Evolutionary conservation across 2,329 filamentous ascomycete species (phyloP), one percentile per base, ranked within the genome.

Genomic region (Penicillium sp.): DNA sequence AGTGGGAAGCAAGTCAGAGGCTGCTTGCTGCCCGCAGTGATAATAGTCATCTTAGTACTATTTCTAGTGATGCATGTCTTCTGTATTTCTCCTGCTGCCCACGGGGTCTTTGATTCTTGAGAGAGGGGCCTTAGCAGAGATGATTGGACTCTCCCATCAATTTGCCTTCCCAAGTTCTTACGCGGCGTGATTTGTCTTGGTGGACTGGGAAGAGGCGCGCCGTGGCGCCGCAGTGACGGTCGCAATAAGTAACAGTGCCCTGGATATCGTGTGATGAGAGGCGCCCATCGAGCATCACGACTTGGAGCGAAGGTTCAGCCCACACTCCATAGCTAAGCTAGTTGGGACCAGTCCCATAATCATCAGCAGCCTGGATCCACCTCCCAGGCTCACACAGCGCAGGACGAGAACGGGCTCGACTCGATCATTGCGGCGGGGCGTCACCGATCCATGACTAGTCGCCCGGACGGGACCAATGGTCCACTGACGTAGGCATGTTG

Each of bases 391-490:
- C 11, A 8, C 28, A 19, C 46, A 40, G 33, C 49, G 30, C 52
- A 59, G 45, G 58, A 60, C 25, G 52, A 60, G 54, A 59, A 59
- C 61, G 52, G 66, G 65, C 66, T 68, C 60, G 64, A 66, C 67
- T 68, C 62, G 65, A 69, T 66, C 60, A 64, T 62, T 63, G 46
- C 57, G 58, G 65, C 62, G 67, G 67, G 66, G 65, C 67, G 64
- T 63, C 62, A 69, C 61, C 60, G 66, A 68, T 68, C 67, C 67
- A 65, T 66, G 64, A 65, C 60, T 68, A 68, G 67, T 69, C 53
- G 55, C 57, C 54, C 52, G 42, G 57, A 61, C 58, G 63, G 66
- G 57, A 62, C 66, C 65, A 64, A 65, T 65, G 62, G 60, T 53
- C 64, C 65, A 62, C 62, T 55, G 57, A 64, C 45, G 62, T 62